A percentile compares a stretch with the other conserved stretches of the same genome.
phyloP scores from a whole-genome alignment of 768 basidiomycete species.

The Kwoniella dendrophila region DNA sequence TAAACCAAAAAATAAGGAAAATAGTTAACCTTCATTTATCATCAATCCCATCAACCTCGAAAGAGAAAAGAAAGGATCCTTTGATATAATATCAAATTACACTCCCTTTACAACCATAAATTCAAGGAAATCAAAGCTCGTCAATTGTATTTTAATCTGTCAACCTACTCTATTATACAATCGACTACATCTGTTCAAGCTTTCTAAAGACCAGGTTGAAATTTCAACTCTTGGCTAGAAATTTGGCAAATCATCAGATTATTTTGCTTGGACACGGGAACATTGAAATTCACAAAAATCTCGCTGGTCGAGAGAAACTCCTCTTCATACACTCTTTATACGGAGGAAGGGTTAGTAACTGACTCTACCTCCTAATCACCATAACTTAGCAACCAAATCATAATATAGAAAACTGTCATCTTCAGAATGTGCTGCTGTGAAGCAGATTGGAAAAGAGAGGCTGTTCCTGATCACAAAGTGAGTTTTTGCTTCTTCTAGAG shows the following conservation, averaged over 20 bases:
- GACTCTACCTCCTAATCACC: too few relatives aligned
- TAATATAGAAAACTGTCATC: too few relatives aligned
- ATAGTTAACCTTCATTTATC: not conserved
- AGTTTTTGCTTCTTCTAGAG: slow-evolving; percentile 26
- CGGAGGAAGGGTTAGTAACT: too few relatives aligned
- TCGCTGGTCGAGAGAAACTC: not conserved
- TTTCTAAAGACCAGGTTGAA: too few relatives aligned
- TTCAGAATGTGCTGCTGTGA: slow-evolving; percentile 61
- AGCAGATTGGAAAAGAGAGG: slow-evolving; percentile 90
- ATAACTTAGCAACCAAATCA: not conserved
- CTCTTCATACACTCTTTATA: not conserved
- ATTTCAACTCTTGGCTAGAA: too few relatives aligned
- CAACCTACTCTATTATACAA: too few relatives aligned
- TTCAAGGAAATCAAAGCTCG: not conserved
- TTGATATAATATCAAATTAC: not conserved
- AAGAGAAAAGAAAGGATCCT: slow-evolving; percentile 1
- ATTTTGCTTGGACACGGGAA: too few relatives aligned
- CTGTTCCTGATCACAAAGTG: slow-evolving; percentile 97
- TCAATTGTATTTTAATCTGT: not conserved
- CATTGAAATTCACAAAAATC: not conserved
- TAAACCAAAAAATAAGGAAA: too few relatives aligned
- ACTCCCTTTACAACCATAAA: not conserved
- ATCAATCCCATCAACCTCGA: not conserved
- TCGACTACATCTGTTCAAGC: too few relatives aligned
- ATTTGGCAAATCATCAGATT: too few relatives aligned